Evolutionary conservation across 306 rosid species (phyloP).

Genomic region (Macrotyloma uniflorum): DNA sequence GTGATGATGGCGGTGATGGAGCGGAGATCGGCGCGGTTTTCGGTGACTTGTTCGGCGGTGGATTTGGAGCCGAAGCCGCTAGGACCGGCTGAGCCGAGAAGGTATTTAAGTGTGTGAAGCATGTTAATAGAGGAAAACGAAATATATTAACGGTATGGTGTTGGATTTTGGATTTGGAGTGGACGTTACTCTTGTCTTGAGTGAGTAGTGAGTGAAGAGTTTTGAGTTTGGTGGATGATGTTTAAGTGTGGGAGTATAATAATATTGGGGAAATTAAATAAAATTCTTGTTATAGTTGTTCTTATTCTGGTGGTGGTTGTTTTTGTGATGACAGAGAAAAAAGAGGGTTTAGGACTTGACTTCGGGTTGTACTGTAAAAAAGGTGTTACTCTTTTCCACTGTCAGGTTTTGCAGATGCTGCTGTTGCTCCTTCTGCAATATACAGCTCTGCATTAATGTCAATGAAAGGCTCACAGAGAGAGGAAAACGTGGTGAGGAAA

Average conservation of each 20-base stretch:
- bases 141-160: not conserved
- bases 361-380: not conserved
- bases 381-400: constrained; percentile 33
- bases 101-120: constrained; percentile 70
- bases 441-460: constrained; percentile 20
- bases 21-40: constrained; percentile 48
- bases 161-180: not conserved
- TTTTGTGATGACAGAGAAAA: constrained; percentile 4
- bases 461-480: too few species aligned
- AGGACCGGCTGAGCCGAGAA: constrained; percentile 72
- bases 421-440: not conserved
- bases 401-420: constrained; percentile 40
- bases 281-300: not conserved
- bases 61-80: constrained; percentile 86
- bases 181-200: constrained; percentile 28
- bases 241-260: too few species aligned
- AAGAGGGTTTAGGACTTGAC: not conserved
- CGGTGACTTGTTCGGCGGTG: constrained; percentile 80
- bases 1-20: constrained; percentile 84
- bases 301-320: not conserved
- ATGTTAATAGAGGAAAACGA: constrained; percentile 12
- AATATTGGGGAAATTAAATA: not conserved
- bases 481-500: not conserved
- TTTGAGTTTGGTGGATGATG: not conserved
- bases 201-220: too few species aligned